A percentile compares a stretch with the other conserved stretches of the same genome.
Evolutionary conservation across 257 asterid species (phyloP).

Genomic region (Petunia secreta): DNA sequence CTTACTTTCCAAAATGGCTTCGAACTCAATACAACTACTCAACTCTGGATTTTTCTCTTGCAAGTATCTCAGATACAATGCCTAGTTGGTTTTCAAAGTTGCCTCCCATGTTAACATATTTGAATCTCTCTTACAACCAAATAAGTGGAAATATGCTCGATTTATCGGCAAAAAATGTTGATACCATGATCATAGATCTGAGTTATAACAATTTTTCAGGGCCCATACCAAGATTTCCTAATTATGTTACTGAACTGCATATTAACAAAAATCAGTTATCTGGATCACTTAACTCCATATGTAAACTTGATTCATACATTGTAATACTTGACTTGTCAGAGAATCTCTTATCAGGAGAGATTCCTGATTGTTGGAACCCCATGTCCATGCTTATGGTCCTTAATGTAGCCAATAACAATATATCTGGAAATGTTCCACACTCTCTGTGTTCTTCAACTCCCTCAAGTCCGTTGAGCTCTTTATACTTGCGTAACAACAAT

Average conservation of each 20-base stretch:
- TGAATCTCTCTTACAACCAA: slow-evolving; percentile 47
- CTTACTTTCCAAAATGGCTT: slow-evolving; percentile 47
- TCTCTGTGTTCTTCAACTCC: neutral
- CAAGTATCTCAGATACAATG: slow-evolving; percentile 33
- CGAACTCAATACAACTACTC: slow-evolving; percentile 30
- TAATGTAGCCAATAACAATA: slow-evolving; percentile 17
- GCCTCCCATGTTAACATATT: slow-evolving; percentile 13
- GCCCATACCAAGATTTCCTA: slow-evolving; percentile 34
- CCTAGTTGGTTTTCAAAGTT: slow-evolving; percentile 48
- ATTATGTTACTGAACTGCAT: neutral
- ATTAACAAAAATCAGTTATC: slow-evolving; percentile 38
- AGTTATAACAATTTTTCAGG: slow-evolving; percentile 42
- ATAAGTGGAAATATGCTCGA: slow-evolving; percentile 39
- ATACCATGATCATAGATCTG: slow-evolving; percentile 13
- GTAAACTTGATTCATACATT: slow-evolving; percentile 4
- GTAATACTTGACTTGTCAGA: slow-evolving; percentile 7
- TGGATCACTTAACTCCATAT: slow-evolving; percentile 40
- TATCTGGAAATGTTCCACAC: slow-evolving; percentile 19
- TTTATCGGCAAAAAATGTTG: slow-evolving; percentile 17
- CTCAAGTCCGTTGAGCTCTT: neutral
- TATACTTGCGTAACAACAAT: slow-evolving; percentile 39
- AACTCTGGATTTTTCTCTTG: slow-evolving; percentile 38
- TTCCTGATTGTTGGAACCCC: slow-evolving; percentile 24
- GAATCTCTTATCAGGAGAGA: slow-evolving; percentile 24
- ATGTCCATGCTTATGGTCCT: neutral